Base-by-base conservation (phyloP, 306 rosid genomes). In the Ochetophila trinervis region DNA sequence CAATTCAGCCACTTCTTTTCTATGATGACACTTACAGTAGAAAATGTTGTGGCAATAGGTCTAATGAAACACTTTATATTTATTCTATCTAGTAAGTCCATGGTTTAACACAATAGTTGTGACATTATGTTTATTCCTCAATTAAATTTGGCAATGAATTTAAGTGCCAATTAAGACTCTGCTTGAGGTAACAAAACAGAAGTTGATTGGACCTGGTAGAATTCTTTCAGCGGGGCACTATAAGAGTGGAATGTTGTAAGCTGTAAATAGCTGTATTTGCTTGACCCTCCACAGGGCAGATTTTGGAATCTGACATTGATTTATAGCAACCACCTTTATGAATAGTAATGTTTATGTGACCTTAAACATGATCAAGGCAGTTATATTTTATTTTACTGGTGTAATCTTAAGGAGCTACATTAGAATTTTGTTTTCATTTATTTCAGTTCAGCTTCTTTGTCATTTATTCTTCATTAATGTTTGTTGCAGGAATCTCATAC, bases 401-500 rank as follows among this genome's bases (percentile, higher is more conserved):
- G 5, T 21, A 63, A 51, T 34, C 32, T 50, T 62, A 27, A 27
- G 32, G 32, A 27, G 32, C 32, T 27, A 27, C 4, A 27, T 27
- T 27, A 4, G 15, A 2, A 18, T 62, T 15, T 50, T 36, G 11
- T 27, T 22, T 73, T 67, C 36, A 0, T 15, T 12, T 44, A 44
- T 55, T 35, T 6, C 50, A 34, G 59, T 65, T 60, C 68, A 61
- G 56, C 49, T 17, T 57, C 40, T 51, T 8, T 52, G 65, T 71
- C 57, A 35, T 76, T 60, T 49, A 60, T 60, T 65, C 21, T 65
- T 58, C 53, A 5, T 24, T 23, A 69, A 23, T 83, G 63, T 61
- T 72, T 59, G 71, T 66, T 85, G 81, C 91, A 91, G 96, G 91
- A 90, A 69, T 78, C 84, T 32, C 45, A 48, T 67, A 52, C 74